Evolutionary conservation across 768 basidiomycete species (phyloP).

Genomic region (Psilocybe azurescens): DNA sequence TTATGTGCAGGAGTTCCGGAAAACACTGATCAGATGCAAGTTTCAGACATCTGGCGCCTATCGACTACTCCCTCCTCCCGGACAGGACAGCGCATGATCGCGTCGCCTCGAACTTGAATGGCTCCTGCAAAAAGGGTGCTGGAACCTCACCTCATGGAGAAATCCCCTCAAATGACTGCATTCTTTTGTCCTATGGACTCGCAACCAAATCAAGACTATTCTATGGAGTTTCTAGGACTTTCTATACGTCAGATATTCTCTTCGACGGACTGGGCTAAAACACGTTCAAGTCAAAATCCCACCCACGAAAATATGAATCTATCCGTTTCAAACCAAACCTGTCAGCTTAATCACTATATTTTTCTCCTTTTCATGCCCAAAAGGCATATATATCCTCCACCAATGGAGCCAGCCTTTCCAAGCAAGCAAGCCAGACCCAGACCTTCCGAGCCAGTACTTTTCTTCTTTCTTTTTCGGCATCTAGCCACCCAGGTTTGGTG

Average conservation of each 20-base stretch:
- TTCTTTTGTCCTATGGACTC: too few species aligned
- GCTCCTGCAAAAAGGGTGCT: too few species aligned
- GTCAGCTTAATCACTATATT: not conserved
- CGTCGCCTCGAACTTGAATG: too few species aligned
- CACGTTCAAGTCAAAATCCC: not conserved
- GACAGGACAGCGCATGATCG: too few species aligned
- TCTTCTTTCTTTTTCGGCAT: not conserved
- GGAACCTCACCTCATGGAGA: too few species aligned
- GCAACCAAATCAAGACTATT: too few species aligned
- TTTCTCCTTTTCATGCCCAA: not conserved
- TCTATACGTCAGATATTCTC: not conserved
- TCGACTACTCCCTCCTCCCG: too few species aligned
- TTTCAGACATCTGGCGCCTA: too few species aligned
- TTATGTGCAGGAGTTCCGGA: too few species aligned
- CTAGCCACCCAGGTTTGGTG: slow-evolving; percentile 2
- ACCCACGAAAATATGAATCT: not conserved
- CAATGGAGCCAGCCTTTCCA: not conserved
- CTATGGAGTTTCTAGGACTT: not conserved
- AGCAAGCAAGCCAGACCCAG: not conserved
- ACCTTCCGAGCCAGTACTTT: not conserved
- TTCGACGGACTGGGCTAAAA: not conserved
- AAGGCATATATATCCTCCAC: not conserved
- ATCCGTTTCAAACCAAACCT: not conserved
- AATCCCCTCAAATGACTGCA: too few species aligned
- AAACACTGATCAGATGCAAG: too few species aligned